A percentile compares a stretch with the other conserved stretches of the same genome.
Evolutionary conservation across 192 early-diverging fungal genomes (phyloP).

Genomic region (Podila clonocystis): DNA sequence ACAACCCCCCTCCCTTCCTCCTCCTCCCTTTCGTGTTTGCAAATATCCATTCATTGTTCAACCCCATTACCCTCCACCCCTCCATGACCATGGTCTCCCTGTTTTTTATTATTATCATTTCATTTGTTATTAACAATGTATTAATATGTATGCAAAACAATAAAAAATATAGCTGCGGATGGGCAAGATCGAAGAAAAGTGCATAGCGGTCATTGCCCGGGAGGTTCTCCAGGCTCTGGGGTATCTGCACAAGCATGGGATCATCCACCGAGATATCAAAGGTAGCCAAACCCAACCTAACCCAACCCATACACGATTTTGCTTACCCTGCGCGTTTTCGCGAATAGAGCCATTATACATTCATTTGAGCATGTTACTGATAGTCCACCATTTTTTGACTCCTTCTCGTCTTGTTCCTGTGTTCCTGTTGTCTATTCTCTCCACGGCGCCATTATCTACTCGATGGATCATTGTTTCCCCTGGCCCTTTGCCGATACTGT

Average conservation of each 20-base stretch:
- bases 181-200: conserved; percentile 81
- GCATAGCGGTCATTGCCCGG: conserved; percentile 88
- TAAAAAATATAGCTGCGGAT: conserved; percentile 50
- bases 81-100: not conserved
- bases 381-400: not conserved
- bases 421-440: not conserved
- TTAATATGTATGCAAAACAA: conserved; percentile 62
- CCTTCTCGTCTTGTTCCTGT: not conserved
- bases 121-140: not conserved
- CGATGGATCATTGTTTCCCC: not conserved
- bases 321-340: no score
- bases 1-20: no score
- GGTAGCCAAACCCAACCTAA: conserved; percentile 54
- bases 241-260: conserved; percentile 93
- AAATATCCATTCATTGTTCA: not conserved
- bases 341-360: not conserved
- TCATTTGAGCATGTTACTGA: conserved; percentile 1
- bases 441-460: not conserved
- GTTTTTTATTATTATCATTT: conserved; percentile 2
- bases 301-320: not conserved
- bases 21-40: not conserved
- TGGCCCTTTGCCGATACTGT: not conserved
- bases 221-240: conserved; percentile 89
- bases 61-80: not conserved
- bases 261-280: conserved; percentile 99